Conservation (phyloP, 345 rosid genomes). For the Salix purpurea region DNA sequence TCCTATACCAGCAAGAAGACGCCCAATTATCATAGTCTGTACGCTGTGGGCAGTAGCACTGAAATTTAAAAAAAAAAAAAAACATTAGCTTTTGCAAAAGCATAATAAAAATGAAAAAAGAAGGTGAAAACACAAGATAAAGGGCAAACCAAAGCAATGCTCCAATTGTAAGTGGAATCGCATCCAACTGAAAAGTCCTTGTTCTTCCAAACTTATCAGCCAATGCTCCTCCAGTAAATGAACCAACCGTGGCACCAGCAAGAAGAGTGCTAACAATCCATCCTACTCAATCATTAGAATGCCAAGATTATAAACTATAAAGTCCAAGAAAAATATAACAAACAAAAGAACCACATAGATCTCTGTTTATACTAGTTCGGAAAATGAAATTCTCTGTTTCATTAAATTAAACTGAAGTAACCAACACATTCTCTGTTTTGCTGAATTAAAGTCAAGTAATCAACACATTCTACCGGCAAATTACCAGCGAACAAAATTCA, state of each 20-base stretch:
- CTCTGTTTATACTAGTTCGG: neutral
- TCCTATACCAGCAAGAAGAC: slow-evolving; percentile 94
- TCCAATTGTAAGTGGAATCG: slow-evolving; percentile 84
- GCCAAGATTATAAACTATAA: slow-evolving; percentile 10
- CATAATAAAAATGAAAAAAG: too few relatives aligned
- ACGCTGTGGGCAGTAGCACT: slow-evolving; percentile 90
- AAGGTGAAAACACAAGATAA: neutral
- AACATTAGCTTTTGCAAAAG: slow-evolving; percentile 17
- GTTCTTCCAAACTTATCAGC: slow-evolving; percentile 98
- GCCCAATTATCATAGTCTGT: slow-evolving; percentile 92
- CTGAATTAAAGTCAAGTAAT: neutral
- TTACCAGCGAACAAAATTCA: neutral
- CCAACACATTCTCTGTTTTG: neutral
- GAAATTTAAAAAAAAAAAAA: slow-evolving; percentile 6
- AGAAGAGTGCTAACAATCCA: slow-evolving; percentile 96
- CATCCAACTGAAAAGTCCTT: slow-evolving; percentile 85
- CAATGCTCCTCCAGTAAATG: slow-evolving; percentile 90
- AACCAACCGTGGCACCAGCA: slow-evolving; percentile 94
- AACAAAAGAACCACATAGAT: neutral
- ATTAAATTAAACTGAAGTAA: neutral
- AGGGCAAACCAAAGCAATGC: slow-evolving; percentile 66
- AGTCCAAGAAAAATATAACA: too few relatives aligned
- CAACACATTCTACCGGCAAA: neutral
- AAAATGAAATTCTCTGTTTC: neutral
- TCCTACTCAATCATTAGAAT: slow-evolving; percentile 46